These are phyloP conservation scores for Larix kaempferi DNA, from an alignment of 75 land plant species.

Conservation along the genomic window DNA sequence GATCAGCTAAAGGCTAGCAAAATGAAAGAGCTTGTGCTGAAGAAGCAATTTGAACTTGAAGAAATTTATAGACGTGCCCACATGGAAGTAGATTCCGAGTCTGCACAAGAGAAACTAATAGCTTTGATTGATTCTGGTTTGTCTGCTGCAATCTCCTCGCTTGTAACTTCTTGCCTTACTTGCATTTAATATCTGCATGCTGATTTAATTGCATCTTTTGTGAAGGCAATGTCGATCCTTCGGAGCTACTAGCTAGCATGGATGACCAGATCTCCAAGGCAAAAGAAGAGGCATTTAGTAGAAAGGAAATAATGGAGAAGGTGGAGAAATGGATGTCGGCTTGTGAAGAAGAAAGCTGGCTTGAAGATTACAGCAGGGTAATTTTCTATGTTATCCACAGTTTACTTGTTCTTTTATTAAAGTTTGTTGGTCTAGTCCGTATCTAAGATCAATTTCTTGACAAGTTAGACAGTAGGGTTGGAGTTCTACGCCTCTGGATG, in stretches of 20 bases:
- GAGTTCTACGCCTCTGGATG: background rate
- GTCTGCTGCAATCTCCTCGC: background rate
- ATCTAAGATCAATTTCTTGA: background rate
- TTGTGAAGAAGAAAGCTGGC: constrained; percentile 99
- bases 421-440: background rate
- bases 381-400: background rate
- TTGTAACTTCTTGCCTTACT: constrained; percentile 2
- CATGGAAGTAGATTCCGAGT: constrained; percentile 80
- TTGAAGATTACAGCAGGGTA: constrained; percentile 97
- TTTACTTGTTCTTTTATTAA: background rate
- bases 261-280: constrained; percentile 84
- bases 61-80: constrained; percentile 89
- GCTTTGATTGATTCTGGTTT: constrained; percentile 81
- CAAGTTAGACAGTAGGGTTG: background rate
- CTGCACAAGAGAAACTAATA: constrained; percentile 70
- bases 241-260: constrained; percentile 78
- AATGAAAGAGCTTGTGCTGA: constrained; percentile 96
- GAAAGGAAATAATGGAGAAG: constrained; percentile 88
- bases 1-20: constrained; percentile 84
- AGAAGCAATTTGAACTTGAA: constrained; percentile 85
- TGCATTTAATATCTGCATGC: background rate
- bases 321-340: constrained; percentile 98
- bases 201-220: background rate
- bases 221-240: constrained; percentile 78
- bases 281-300: constrained; percentile 85